phyloP scores from a whole-genome alignment of 495 filamentous ascomycete genomes.

The Pyronema omphalodes region DNA sequence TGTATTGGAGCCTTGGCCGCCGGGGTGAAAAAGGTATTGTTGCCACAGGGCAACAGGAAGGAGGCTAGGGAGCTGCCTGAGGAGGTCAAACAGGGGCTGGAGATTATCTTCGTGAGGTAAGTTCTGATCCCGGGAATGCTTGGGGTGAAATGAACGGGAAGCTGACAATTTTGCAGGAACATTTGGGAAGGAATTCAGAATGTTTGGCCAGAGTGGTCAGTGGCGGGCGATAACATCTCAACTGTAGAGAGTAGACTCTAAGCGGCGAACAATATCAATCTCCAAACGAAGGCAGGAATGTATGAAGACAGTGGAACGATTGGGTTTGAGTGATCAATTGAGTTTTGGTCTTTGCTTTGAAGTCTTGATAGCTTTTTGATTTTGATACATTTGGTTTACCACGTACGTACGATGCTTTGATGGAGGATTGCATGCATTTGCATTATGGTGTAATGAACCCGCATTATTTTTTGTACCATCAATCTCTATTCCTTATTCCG shows the following conservation, averaged over 20 bases:
- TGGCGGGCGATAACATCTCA: constrained; percentile 22
- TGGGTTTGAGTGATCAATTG: too few species aligned
- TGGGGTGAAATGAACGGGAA: not conserved
- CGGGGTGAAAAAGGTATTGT: constrained; percentile 81
- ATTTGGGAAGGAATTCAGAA: constrained; percentile 23
- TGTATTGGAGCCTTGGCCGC: constrained; percentile 84
- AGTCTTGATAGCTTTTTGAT: too few species aligned
- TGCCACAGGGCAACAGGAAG: constrained; percentile 78
- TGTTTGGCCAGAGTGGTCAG: constrained; percentile 23
- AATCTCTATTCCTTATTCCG: too few species aligned
- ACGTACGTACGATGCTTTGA: too few species aligned
- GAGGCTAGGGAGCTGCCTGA: constrained; percentile 81
- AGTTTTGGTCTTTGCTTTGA: too few species aligned
- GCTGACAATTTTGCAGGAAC: constrained; percentile 9
- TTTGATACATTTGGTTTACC: too few species aligned
- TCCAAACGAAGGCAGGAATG: too few species aligned
- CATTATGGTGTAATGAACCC: too few species aligned
- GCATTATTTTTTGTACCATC: too few species aligned
- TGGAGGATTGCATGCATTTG: too few species aligned
- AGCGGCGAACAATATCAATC: not conserved
- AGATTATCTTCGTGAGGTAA: constrained; percentile 78
- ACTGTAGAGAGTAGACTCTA: constrained; percentile 22
- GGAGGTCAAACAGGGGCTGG: constrained; percentile 72
- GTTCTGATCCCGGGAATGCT: constrained; percentile 21
- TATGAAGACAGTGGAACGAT: too few species aligned